Base-by-base conservation (phyloP, 2,329 filamentous ascomycete genomes). In the Pyrenochaeta sp. region DNA sequence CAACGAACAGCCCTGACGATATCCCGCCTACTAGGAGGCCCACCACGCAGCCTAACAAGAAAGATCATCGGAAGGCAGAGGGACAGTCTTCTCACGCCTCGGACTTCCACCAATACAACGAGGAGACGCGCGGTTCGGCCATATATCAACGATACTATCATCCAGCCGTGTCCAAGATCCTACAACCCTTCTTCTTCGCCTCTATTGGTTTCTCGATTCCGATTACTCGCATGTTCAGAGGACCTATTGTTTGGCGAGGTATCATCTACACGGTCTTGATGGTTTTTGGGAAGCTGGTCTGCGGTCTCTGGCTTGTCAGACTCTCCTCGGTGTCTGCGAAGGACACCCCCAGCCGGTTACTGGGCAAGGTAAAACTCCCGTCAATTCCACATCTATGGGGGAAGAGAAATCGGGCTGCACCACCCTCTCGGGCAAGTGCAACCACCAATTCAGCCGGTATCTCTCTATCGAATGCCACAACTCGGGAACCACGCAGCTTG, bases 201-300 rank as follows among this genome's bases (percentile, higher is more conserved):
- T 87, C 84, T 0, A 90, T 94, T 36, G 91, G 91, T 0, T 93
- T 94, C 71, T 89, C 91, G 0, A 90, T 95, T 1, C 91, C 91
- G 0, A 89, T 94, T 30, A 86, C 84, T 0, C 78, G 85, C 5
- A 87, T 95, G 82, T 94, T 93, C 66, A 72, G 74, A 0, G 85
- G 85, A 0, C 68, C 78, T 0, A 82, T 91, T 0, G 77, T 93
- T 1, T 95, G 90, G 91, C 85, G 87, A 10, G 91, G 91, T 0
- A 61, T 93, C 0, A 82, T 93, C 0, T 95, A 93, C 67, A 82
- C 89, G 0, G 62, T 89, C 0, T 77, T 95, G 3, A 95, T 95
- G 91, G 71, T 82, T 0, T 50, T 91, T 2, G 80, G 61, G 2
- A 81, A 81, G 59, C 47, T 81, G 8, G 61, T 77, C 4, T 78